A percentile compares a stretch with the other conserved stretches of the same genome.
Evolutionary conservation across 208 protist genomes (phyloP).

Genomic region (Blechomonas ayalai): DNA sequence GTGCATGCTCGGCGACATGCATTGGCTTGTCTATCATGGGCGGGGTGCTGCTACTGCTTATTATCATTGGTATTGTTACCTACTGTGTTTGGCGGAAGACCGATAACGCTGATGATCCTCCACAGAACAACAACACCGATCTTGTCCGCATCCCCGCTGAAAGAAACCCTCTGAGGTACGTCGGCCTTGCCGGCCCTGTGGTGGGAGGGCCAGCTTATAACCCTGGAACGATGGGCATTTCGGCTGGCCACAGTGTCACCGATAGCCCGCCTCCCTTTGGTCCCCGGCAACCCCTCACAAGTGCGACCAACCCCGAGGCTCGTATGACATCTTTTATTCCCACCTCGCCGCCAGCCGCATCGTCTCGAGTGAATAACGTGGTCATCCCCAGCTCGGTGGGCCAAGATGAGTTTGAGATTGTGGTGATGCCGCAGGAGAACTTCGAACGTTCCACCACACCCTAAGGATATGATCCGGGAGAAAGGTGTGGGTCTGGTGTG

Average conservation of each 20-base stretch:
- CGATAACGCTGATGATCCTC: not conserved
- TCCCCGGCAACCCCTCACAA: not conserved
- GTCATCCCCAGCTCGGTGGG: conserved; percentile 6
- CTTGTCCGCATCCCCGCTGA: conserved; percentile 6
- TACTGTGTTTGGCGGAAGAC: conserved; percentile 1
- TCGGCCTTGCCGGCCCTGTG: no score
- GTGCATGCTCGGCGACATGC: conserved; percentile 1
- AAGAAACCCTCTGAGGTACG: conserved; percentile 5
- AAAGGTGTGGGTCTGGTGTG: no score
- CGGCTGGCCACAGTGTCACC: not conserved
- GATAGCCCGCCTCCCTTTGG: conserved; percentile 8
- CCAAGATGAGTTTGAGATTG: conserved; percentile 10
- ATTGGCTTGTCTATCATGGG: conserved; percentile 7
- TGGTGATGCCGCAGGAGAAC: conserved; percentile 8
- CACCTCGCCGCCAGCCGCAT: not conserved
- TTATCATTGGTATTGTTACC: conserved; percentile 4
- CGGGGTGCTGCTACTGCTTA: conserved; percentile 1
- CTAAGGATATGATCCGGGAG: no score
- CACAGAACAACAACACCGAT: no score
- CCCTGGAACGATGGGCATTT: not conserved
- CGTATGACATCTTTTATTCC: conserved; percentile 11
- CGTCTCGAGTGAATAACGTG: conserved; percentile 3
- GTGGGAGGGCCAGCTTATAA: conserved; percentile 2
- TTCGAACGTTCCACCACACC: conserved; percentile 5
- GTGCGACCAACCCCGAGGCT: conserved; percentile 1